phyloP scores from a whole-genome alignment of 1,284 basidiomycete genomes.

The Ustilago sp. region DNA sequence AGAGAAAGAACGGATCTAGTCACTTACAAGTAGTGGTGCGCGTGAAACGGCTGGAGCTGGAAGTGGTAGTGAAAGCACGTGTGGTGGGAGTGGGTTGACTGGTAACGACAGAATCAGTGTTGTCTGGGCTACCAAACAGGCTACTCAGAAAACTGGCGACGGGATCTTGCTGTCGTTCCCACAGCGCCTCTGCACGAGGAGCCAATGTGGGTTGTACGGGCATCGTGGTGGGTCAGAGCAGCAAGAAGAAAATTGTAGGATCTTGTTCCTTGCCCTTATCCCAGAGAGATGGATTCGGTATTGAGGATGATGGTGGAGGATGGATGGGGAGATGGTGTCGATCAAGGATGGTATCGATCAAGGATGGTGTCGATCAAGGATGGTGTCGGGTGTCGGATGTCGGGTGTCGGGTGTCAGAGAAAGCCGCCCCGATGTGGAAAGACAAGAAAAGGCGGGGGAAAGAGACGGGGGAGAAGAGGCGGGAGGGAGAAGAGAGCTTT shows the following conservation, averaged over 20 bases:
- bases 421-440: not conserved
- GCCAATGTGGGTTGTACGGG: slow-evolving; percentile 30
- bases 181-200: slow-evolving; percentile 28
- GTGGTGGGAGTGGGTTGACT: slow-evolving; percentile 10
- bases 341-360: no score
- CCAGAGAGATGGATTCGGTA: not conserved
- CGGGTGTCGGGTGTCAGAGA: not conserved
- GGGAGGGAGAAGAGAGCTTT: not conserved
- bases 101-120: slow-evolving; percentile 28
- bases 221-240: slow-evolving; percentile 10
- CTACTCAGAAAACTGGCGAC: slow-evolving; percentile 18
- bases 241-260: not conserved
- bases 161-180: slow-evolving; percentile 34
- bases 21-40: slow-evolving; percentile 29
- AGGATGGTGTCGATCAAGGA: not conserved
- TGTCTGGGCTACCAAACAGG: slow-evolving; percentile 19
- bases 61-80: slow-evolving; percentile 8
- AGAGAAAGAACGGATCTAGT: not conserved
- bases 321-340: not conserved
- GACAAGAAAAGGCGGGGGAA: not conserved
- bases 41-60: slow-evolving; percentile 12
- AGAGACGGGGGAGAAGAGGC: not conserved
- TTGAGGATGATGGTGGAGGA: slow-evolving; percentile 2
- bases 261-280: not conserved
- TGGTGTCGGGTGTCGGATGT: not conserved